A percentile compares a stretch with the other conserved stretches of the same genome.
phyloP scores from a whole-genome alignment of 345 rosid genomes.

The Syzygium jambos region DNA sequence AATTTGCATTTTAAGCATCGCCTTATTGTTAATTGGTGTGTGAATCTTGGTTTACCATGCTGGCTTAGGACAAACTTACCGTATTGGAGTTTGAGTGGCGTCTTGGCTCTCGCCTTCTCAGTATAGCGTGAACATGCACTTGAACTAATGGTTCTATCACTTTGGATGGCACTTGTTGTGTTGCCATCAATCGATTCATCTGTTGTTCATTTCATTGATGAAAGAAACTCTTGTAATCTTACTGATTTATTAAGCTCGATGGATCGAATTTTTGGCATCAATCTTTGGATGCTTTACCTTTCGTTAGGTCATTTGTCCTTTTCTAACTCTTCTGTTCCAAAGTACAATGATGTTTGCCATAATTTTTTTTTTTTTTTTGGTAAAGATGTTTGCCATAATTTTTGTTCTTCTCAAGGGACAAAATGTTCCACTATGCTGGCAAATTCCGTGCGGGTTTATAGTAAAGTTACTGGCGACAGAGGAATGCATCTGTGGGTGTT shows the following conservation, averaged over 20 bases:
- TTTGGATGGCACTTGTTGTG: background rate
- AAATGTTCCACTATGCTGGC: background rate
- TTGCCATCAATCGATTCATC: background rate
- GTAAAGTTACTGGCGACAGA: background rate
- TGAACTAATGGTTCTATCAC: background rate
- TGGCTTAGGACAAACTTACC: background rate
- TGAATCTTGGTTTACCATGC: background rate
- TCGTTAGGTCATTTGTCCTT: background rate
- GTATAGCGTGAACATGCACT: background rate
- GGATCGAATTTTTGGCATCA: background rate
- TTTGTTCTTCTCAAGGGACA: background rate
- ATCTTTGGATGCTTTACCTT: background rate
- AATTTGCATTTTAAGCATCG: background rate
- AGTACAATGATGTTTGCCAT: background rate
- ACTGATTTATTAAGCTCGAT: background rate
- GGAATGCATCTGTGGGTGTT: background rate
- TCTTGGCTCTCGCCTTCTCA: background rate
- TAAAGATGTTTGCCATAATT: background rate
- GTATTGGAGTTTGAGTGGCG: background rate
- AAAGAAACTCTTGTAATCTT: background rate
- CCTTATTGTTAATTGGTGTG: background rate
- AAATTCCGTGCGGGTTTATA: background rate
- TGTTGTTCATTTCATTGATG: background rate
- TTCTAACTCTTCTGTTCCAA: background rate
- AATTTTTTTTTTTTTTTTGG: no score